Percentiles rank a stretch among this genome's conserved stretches.
Evolutionary conservation across 78 protist genomes (phyloP).

Genomic region (Salpingoeca rosetta): DNA sequence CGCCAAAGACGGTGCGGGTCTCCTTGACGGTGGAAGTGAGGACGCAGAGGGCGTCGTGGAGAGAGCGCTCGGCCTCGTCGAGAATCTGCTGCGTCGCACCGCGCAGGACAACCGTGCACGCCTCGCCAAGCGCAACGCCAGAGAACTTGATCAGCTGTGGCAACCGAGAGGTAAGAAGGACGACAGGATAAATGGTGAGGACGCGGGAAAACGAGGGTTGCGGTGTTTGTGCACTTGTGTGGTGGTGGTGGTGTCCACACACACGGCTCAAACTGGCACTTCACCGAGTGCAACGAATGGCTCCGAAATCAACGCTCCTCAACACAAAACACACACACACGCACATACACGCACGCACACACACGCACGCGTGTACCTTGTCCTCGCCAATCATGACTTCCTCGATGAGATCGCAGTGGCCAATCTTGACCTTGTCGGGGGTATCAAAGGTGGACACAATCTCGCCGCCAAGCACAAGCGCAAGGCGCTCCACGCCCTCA

Average conservation of each 20-base stretch:
- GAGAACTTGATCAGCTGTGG: constrained; percentile 63
- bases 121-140: constrained; percentile 78
- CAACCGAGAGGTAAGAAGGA: too few species aligned
- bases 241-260: too few species aligned
- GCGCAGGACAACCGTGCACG: constrained; percentile 97
- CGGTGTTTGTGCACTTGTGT: too few species aligned
- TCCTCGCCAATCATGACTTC: constrained; percentile 99
- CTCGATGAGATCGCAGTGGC: constrained; percentile 81
- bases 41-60: constrained; percentile 99
- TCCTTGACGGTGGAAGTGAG: constrained; percentile 75
- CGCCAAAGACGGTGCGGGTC: constrained; percentile 85
- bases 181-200: neutral
- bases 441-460: constrained; percentile 95
- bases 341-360: neutral
- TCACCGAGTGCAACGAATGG: too few species aligned
- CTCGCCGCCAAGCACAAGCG: constrained; percentile 73
- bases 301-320: too few species aligned
- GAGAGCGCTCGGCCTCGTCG: constrained; percentile 98
- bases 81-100: constrained; percentile 91
- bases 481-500: constrained; percentile 92
- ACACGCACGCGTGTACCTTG: constrained; percentile 11
- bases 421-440: constrained; percentile 78
- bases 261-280: too few species aligned
- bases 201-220: neutral
- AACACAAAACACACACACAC: neutral